These are phyloP conservation scores for Chenopodium berlandieri DNA, from an alignment of 148 eudicot species.

Conservation along the genomic window DNA sequence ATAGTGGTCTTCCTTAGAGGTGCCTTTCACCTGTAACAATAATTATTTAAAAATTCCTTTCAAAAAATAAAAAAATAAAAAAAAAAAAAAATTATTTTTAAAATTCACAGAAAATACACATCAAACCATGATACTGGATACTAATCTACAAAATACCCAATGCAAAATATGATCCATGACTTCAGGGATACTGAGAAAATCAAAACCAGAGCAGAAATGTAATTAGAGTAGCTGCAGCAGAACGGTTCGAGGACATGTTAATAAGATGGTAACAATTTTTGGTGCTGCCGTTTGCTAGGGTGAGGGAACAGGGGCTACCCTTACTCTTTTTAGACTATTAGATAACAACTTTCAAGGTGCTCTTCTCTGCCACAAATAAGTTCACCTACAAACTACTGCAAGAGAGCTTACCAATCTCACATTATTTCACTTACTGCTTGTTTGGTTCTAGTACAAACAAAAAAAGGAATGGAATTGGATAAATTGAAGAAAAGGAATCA, in stretches of 20 bases:
- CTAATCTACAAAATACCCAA: background rate
- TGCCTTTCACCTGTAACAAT: slow-evolving; percentile 56
- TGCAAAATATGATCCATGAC: background rate
- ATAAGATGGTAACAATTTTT: background rate
- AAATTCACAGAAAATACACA: background rate
- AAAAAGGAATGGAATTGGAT: too few relatives aligned
- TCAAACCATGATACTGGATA: background rate
- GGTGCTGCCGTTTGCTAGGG: background rate
- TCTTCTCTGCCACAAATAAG: background rate
- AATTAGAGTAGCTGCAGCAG: background rate
- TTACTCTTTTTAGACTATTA: too few relatives aligned
- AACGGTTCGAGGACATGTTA: background rate
- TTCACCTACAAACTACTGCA: background rate
- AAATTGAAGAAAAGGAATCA: too few relatives aligned
- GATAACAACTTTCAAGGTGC: background rate
- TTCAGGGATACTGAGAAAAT: background rate
- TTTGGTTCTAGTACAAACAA: too few relatives aligned
- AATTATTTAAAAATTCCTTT: slow-evolving; percentile 5
- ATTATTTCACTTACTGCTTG: background rate
- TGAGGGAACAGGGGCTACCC: too few relatives aligned
- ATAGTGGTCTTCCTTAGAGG: slow-evolving; percentile 63
- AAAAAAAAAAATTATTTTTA: slow-evolving; percentile 11
- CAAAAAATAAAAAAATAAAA: too few relatives aligned
- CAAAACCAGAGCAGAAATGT: background rate
- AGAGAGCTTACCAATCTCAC: background rate